Percentiles rank a stretch among this genome's conserved stretches.
These are phyloP conservation scores for Diaporthe eres DNA, from an alignment of 2,329 filamentous ascomycete species.

Conservation along the genomic window DNA sequence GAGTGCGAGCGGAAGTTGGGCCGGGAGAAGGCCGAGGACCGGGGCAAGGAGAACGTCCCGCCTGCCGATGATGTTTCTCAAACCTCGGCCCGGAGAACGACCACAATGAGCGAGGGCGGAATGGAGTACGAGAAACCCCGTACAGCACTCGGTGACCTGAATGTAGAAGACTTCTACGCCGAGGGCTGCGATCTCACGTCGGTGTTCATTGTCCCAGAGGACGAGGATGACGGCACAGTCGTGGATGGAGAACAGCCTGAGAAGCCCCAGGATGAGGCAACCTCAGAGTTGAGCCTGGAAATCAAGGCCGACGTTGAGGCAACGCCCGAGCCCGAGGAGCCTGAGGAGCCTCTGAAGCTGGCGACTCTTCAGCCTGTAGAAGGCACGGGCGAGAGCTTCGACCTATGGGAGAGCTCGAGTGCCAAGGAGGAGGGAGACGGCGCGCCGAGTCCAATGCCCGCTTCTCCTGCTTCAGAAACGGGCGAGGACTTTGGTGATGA, in stretches of 20 bases:
- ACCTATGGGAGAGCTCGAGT: slow-evolving; percentile 80
- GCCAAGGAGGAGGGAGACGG: slow-evolving; percentile 68
- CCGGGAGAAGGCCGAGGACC: slow-evolving; percentile 69
- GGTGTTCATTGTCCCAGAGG: slow-evolving; percentile 73
- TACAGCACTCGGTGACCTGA: slow-evolving; percentile 76
- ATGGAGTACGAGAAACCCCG: slow-evolving; percentile 76
- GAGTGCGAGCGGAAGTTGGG: slow-evolving; percentile 72
- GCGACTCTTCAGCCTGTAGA: slow-evolving; percentile 69
- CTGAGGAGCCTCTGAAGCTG: slow-evolving; percentile 53
- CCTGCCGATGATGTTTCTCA: slow-evolving; percentile 77
- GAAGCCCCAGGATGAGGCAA: slow-evolving; percentile 32
- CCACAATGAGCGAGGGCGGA: slow-evolving; percentile 49
- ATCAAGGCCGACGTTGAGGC: slow-evolving; percentile 44
- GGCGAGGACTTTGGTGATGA: slow-evolving; percentile 27
- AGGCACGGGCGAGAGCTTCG: slow-evolving; percentile 72
- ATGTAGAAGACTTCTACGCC: slow-evolving; percentile 76
- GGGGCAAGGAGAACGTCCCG: slow-evolving; percentile 94
- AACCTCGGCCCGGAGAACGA: slow-evolving; percentile 57
- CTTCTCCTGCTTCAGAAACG: slow-evolving; percentile 35
- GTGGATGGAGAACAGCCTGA: slow-evolving; percentile 38
- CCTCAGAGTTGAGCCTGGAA: slow-evolving; percentile 48
- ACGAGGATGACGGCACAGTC: slow-evolving; percentile 63
- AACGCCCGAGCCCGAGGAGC: background rate
- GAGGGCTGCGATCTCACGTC: slow-evolving; percentile 75
- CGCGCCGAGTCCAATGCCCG: slow-evolving; percentile 35